Percentiles rank a stretch among this genome's conserved stretches.
These are phyloP conservation scores for Talaromyces sp. DNA, from an alignment of 2,329 filamentous ascomycete species.

Conservation along the genomic window DNA sequence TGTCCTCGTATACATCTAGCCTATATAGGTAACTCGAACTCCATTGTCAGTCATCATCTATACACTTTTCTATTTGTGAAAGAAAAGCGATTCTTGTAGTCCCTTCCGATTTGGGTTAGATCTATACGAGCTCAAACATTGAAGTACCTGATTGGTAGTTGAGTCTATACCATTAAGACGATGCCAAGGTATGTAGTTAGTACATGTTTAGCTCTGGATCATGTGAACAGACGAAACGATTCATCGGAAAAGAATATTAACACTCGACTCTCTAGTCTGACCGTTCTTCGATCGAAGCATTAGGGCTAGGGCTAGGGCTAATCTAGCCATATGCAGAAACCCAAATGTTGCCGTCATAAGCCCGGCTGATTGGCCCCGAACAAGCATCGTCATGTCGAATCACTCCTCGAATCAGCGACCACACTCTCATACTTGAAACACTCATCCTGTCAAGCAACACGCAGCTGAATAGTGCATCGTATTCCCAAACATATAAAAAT, in stretches of 20 bases:
- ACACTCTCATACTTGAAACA: neutral
- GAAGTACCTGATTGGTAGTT: neutral
- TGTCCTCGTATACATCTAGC: neutral
- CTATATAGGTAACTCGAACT: neutral
- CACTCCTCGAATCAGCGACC: neutral
- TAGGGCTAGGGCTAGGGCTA: neutral
- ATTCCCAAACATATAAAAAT: neutral
- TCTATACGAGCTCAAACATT: neutral
- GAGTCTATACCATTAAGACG: neutral
- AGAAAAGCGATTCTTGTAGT: neutral
- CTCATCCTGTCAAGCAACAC: no score
- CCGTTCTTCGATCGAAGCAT: neutral
- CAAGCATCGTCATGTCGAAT: conserved; percentile 1
- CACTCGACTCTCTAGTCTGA: neutral
- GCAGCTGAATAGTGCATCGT: conserved; percentile 1
- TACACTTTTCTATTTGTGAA: neutral
- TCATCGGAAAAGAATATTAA: neutral
- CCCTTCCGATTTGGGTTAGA: neutral
- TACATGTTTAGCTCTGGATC: neutral
- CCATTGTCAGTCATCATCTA: neutral
- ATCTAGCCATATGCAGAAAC: neutral
- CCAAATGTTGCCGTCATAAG: neutral
- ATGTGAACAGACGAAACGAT: neutral
- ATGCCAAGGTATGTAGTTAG: neutral
- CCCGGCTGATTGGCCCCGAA: neutral